Percentiles rank a stretch among this genome's conserved stretches.
Conservation (phyloP, 2,329 filamentous ascomycete genomes). For the Monosporascus sp. region DNA sequence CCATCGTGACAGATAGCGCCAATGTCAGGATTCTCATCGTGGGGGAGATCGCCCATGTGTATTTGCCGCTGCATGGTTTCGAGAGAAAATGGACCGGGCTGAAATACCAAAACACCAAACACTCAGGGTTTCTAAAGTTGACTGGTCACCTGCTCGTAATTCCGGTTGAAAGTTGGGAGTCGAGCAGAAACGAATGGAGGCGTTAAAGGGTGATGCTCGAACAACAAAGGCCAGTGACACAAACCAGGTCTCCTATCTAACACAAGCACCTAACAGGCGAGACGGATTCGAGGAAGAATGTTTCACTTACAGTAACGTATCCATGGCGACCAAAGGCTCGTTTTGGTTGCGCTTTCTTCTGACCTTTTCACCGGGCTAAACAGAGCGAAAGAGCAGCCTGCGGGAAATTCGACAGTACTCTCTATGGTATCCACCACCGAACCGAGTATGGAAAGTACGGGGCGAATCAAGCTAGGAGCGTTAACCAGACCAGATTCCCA, state of each 20-base stretch:
- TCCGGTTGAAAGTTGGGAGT: not conserved
- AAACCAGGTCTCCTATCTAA: not conserved
- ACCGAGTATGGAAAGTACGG: not conserved
- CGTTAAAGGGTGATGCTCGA: not conserved
- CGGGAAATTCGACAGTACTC: not conserved
- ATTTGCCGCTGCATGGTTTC: constrained; percentile 11
- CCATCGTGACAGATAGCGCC: constrained; percentile 6
- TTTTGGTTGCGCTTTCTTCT: constrained; percentile 2
- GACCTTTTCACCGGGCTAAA: not conserved
- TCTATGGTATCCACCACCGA: not conserved
- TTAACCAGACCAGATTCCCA: too few species aligned
- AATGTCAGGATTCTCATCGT: constrained; percentile 8
- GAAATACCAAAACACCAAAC: not conserved
- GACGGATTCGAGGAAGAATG: constrained; percentile 8
- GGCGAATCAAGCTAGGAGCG: too few species aligned
- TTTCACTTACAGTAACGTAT: constrained; percentile 54
- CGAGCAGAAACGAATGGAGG: not conserved
- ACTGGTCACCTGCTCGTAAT: too few species aligned
- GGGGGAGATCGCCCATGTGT: constrained; percentile 12
- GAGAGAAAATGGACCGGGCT: not conserved
- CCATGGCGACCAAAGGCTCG: constrained; percentile 36
- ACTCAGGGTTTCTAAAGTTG: too few species aligned
- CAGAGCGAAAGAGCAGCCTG: not conserved
- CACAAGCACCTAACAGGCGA: constrained; percentile 1
- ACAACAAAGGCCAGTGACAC: not conserved